Evolutionary conservation across 495 filamentous ascomycete species (phyloP).

Genomic region (Parachaetomium inaequale): DNA sequence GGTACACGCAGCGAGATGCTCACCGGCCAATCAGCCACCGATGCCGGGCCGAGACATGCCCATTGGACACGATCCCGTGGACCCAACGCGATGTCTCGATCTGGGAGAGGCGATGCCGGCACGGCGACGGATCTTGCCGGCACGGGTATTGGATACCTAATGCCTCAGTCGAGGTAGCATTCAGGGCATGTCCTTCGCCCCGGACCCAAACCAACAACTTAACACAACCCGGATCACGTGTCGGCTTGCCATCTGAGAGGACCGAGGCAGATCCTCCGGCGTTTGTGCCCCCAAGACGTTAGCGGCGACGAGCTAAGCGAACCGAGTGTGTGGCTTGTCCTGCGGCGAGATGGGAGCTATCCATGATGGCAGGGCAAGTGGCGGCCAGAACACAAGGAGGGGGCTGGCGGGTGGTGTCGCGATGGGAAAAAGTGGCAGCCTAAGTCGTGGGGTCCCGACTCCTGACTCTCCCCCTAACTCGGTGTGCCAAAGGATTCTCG

Average conservation of each 20-base stretch:
- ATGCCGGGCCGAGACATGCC: not conserved
- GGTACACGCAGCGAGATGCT: not conserved
- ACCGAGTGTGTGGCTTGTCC: not conserved
- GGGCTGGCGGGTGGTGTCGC: not conserved
- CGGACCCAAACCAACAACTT: not conserved
- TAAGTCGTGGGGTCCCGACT: not conserved
- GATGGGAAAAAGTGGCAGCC: conserved; percentile 3
- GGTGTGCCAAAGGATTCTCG: conserved; percentile 2
- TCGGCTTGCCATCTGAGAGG: not conserved
- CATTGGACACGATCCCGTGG: not conserved
- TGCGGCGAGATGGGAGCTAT: conserved; percentile 1
- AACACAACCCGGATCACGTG: not conserved
- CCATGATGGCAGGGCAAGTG: not conserved
- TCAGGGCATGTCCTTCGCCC: not conserved
- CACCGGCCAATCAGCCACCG: not conserved
- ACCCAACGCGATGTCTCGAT: not conserved
- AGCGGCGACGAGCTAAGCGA: not conserved
- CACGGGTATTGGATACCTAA: not conserved
- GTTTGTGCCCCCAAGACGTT: not conserved
- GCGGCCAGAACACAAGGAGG: conserved; percentile 4
- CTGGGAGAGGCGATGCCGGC: not conserved
- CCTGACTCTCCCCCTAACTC: too few species aligned
- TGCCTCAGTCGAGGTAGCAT: not conserved
- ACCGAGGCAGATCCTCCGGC: not conserved
- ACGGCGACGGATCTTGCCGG: not conserved